Evolutionary conservation across 2,329 filamentous ascomycete species (phyloP).

Genomic region (Pseudopithomyces chartarum): DNA sequence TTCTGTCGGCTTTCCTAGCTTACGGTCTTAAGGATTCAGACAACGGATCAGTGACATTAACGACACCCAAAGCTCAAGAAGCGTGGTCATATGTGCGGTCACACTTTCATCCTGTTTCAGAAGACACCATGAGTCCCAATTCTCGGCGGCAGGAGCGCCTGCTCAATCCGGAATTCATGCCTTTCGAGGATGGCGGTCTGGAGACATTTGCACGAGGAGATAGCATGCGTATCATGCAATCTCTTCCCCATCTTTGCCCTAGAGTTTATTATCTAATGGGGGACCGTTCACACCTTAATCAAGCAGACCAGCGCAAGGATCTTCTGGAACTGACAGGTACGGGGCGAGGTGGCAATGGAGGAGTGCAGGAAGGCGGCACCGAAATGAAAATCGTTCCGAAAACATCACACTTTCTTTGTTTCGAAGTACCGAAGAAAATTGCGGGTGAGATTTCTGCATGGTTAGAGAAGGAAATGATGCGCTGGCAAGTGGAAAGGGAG

Average conservation of each 20-base stretch:
- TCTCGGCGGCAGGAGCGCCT: constrained; percentile 15
- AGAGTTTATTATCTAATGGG: constrained; percentile 17
- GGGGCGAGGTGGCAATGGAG: constrained; percentile 20
- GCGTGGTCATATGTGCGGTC: constrained; percentile 24
- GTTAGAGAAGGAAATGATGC: constrained; percentile 16
- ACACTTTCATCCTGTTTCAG: constrained; percentile 12
- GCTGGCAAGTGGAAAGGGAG: constrained; percentile 19
- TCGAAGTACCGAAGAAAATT: constrained; percentile 16
- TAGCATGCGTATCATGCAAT: constrained; percentile 1
- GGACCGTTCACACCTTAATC: constrained; percentile 20
- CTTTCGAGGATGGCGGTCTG: constrained; percentile 6
- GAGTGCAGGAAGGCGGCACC: constrained; percentile 13
- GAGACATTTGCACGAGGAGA: constrained; percentile 12
- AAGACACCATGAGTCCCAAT: constrained; percentile 11
- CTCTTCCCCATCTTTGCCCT: constrained; percentile 14
- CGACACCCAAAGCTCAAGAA: constrained; percentile 25
- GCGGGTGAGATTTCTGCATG: constrained; percentile 14
- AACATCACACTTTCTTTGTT: constrained; percentile 14
- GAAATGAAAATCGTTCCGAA: constrained; percentile 15
- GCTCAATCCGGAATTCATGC: constrained; percentile 13
- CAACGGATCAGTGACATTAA: constrained; percentile 13
- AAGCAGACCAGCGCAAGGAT: constrained; percentile 11
- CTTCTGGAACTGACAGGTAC: constrained; percentile 11
- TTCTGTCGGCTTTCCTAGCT: constrained; percentile 12
- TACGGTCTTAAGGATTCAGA: constrained; percentile 13